Base-by-base conservation (phyloP, 495 filamentous ascomycete genomes). In the Hypoxylon intermedium region DNA sequence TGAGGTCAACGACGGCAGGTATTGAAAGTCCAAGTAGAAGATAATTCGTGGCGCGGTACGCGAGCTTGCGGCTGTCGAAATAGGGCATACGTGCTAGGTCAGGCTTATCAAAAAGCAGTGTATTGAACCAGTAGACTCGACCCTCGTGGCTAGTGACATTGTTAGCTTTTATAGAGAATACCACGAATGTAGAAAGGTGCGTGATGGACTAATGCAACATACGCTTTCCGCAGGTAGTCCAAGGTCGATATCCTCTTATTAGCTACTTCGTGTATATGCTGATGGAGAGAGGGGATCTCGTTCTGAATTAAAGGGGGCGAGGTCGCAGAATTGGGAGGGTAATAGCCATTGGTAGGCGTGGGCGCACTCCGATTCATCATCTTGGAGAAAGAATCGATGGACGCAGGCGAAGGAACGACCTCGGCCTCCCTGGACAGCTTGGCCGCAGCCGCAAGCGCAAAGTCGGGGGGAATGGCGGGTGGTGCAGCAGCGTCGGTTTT, bases 61-160 rank as follows among this genome's bases (percentile, higher is more conserved):
- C 87, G 24, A 97, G 85, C 67, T 92, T 93, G 61, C 86, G 85
- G 20, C 83, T 72, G 60, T 94, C 88, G 66, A 96, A 92, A 72
- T 92, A 96, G 23, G 95, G 87, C 72, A 96, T 85, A 58, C 85
- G 88, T 24, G 82, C 74, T 24, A 98, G 81, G 71, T 97, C 91
- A 19, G 84, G 72, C 61, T 91, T 91, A 57, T 90, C 87, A 73
- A 96, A 97, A 71, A 94, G 87, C 38, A 97, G 82, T 0, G 94
- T 95, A 75, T 97, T 97, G 74, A 97, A 97, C 92, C 93, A 98
- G 77, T 96, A 97, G 18, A 96, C 86, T 46, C 89, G 88, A 43
- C 95, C 93, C 76, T 96, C 91, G 63, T 97, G 90, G 18, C 92
- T 96, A 66, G 30, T 46, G n/a, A 41, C 16, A 37, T 9, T 48